A percentile compares a stretch with the other conserved stretches of the same genome.
Evolutionary conservation across 306 rosid genomes (phyloP).

Genomic region (Prinsepia uniflora): DNA sequence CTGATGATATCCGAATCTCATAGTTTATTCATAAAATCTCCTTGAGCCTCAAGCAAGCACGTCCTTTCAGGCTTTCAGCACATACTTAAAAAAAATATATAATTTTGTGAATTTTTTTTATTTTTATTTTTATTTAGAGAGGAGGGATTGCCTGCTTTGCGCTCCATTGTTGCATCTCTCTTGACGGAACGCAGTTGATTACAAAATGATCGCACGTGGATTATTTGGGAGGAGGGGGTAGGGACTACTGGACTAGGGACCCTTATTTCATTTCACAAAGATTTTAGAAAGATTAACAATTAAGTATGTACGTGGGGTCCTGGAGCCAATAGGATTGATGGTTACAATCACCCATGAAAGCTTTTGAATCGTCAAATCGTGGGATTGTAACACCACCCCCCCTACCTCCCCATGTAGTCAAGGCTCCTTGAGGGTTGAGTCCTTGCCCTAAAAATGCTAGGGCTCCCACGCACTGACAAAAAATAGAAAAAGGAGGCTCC

Average conservation of each 20-base stretch:
- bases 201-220: constrained; percentile 15
- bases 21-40: background rate
- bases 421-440: background rate
- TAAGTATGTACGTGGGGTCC: background rate
- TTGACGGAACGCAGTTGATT: background rate
- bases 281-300: constrained; percentile 11
- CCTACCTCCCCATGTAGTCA: no score
- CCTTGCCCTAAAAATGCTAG: background rate
- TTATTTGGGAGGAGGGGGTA: background rate
- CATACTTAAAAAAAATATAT: no score
- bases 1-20: constrained; percentile 16
- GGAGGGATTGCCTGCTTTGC: constrained; percentile 1
- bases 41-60: constrained; percentile 39
- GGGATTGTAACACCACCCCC: background rate
- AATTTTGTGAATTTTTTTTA: no score
- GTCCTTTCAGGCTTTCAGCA: background rate
- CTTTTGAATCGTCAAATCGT: constrained; percentile 16
- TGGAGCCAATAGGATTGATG: background rate
- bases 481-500: background rate
- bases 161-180: background rate
- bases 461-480: background rate
- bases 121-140: background rate
- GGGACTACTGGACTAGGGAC: background rate
- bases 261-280: constrained; percentile 18
- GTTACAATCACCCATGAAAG: background rate